Evolutionary conservation across 306 rosid genomes (phyloP).

Genomic region (Prunus mira): DNA sequence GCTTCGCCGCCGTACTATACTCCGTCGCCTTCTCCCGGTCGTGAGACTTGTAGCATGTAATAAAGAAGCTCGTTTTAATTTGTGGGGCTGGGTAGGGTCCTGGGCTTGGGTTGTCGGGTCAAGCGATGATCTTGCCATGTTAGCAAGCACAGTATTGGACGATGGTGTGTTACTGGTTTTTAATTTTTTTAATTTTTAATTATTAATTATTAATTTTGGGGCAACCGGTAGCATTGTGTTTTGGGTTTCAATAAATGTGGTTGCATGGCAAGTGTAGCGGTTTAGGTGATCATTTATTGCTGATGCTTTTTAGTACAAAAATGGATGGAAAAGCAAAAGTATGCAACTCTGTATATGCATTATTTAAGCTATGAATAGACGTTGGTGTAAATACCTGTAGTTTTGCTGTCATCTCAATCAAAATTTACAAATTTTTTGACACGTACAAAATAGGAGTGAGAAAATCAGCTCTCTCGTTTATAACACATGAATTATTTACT

Average conservation of each 20-base stretch:
- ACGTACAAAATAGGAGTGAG: too few species aligned
- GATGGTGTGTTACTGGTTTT: too few species aligned
- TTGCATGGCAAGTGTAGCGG: neutral
- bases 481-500: too few species aligned
- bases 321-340: neutral
- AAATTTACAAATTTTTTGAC: too few species aligned
- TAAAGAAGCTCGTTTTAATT: neutral
- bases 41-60: slow-evolving; percentile 9
- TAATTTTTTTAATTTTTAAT: too few species aligned
- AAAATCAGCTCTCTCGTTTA: accelerated
- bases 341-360: neutral
- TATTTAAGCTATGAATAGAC: neutral
- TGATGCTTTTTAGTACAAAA: neutral
- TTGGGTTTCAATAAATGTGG: neutral
- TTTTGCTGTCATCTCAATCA: too few species aligned
- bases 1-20: slow-evolving; percentile 47
- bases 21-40: slow-evolving; percentile 43
- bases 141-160: too few species aligned
- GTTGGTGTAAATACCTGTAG: neutral
- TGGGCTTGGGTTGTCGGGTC: neutral
- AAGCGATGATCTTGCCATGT: neutral
- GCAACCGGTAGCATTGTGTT: too few species aligned
- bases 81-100: neutral
- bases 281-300: slow-evolving; percentile 7
- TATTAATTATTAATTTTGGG: too few species aligned